Evolutionary conservation across 2,329 filamentous ascomycete genomes (phyloP).

Genomic region (Neonectria coccinea): DNA sequence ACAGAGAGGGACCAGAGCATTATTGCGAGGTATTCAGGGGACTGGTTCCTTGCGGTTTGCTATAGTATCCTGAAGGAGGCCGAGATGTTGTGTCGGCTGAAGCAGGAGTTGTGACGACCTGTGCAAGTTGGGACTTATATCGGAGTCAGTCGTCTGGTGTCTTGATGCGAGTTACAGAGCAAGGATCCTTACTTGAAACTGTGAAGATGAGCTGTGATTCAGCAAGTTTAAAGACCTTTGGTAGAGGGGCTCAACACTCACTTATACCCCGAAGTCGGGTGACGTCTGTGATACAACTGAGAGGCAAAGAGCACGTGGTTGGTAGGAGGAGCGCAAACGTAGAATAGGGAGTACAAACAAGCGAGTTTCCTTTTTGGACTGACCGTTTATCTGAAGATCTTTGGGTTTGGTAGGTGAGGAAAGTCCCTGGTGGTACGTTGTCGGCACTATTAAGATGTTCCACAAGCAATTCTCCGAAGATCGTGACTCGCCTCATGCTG

Average conservation of each 20-base stretch:
- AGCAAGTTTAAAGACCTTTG: no score
- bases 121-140: not conserved
- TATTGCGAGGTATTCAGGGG: not conserved
- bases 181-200: not conserved
- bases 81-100: not conserved
- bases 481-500: not conserved
- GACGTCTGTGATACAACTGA: not conserved
- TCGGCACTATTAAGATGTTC: not conserved
- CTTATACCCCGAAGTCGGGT: not conserved
- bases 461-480: not conserved
- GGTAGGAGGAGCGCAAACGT: constrained; percentile 3
- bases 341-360: not conserved
- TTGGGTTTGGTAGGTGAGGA: not conserved
- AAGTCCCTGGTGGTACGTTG: not conserved
- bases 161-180: not conserved
- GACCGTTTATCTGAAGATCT: not conserved
- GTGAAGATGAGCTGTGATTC: not conserved
- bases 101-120: not conserved
- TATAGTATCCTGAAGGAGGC: not conserved
- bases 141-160: not conserved
- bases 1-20: constrained; percentile 10
- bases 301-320: not conserved
- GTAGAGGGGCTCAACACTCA: not conserved
- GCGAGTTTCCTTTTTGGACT: not conserved
- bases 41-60: not conserved